Evolutionary conservation across 2,329 filamentous ascomycete species (phyloP).

Genomic region (Colletotrichum camelliae): DNA sequence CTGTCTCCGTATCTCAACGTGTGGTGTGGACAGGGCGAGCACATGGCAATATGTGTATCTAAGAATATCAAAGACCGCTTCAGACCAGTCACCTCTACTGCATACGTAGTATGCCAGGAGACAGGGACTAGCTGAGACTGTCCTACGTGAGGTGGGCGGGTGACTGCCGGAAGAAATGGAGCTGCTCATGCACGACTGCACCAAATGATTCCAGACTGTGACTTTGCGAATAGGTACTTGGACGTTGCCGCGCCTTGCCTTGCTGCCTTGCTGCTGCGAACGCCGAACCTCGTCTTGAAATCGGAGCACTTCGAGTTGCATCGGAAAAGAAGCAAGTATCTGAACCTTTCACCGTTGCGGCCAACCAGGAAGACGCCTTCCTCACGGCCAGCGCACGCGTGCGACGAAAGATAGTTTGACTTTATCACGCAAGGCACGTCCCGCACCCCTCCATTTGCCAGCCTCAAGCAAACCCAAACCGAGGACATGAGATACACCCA

Average conservation of each 20-base stretch:
- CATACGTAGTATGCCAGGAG: neutral
- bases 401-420: neutral
- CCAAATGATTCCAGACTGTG: neutral
- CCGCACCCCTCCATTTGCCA: neutral
- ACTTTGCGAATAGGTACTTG: neutral
- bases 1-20: neutral
- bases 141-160: slow-evolving; percentile 12
- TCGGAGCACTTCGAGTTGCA: neutral
- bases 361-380: neutral
- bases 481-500: neutral
- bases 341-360: neutral
- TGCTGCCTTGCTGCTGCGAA: neutral
- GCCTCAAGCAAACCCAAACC: neutral
- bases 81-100: neutral
- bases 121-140: slow-evolving; percentile 4
- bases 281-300: neutral
- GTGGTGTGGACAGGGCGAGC: neutral
- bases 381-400: neutral
- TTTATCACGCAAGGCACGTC: neutral
- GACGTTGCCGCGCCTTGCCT: neutral
- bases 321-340: neutral
- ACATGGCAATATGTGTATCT: neutral
- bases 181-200: slow-evolving; percentile 6
- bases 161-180: slow-evolving; percentile 13
- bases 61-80: slow-evolving; percentile 3